Base-by-base conservation (phyloP, 441 rosid genomes). In the Aleurites moluccanus region DNA sequence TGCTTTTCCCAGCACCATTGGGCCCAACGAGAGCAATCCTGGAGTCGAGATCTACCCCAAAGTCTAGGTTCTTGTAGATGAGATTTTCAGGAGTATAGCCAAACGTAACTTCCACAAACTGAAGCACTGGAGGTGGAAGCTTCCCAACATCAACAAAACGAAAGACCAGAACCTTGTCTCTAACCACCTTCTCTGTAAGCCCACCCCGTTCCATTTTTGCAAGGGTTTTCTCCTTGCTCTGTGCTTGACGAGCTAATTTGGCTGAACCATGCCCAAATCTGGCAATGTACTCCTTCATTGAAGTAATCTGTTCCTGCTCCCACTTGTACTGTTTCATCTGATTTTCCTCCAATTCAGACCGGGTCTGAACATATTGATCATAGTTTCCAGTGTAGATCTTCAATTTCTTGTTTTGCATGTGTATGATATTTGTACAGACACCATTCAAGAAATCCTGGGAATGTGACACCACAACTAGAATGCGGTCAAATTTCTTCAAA, bases 141-240 rank as follows among this genome's bases (percentile, higher is more conserved):
- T 95, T 95, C 14, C 99, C 99, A 3, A 95, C 98, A 78, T 95
- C 92, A 77, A 78, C 88, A 81, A 95, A 95, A 6, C 92, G 91
- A 75, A 95, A 95, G 62, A 93, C 92, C 6, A 95, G 84, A 73
- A 95, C 87, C 69, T 89, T 88, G 75, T 95, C 98, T 69, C 84
- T 89, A 0, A 40, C 84, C 5, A 93, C 99, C 84, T 81, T 91
- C 71, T 91, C 99, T 0, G 98, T 91, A 67, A 95, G 97, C 28
- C 99, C 98, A 73, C 98, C 99, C 21, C 98, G 85, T 83, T 95
- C 98, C 99, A 95, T 95, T 85, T 95, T 95, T 16, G 99, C 99
- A 40, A 95, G 84, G 1, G 99, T 95, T 78, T 95, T 95, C 78
- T 95, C 99, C 83, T 95, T 95, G 83, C 99, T 95, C 87, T 93